Evolutionary conservation across 179 eudicot species (phyloP).

Genomic region (Dionaea muscipula): DNA sequence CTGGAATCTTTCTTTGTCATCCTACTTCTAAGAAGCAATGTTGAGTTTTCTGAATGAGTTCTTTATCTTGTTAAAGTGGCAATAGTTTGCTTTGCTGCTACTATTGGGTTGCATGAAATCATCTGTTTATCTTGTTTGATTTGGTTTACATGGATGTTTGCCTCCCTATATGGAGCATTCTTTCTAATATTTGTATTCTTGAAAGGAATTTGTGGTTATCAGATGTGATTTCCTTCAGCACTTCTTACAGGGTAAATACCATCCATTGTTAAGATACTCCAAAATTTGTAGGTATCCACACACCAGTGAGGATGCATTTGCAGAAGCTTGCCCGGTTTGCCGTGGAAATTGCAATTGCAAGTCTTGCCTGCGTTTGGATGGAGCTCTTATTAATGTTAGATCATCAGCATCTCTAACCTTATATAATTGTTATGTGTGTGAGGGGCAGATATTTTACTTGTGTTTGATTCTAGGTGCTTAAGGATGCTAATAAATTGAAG

Average conservation of each 20-base stretch:
- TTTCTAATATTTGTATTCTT: too few species aligned
- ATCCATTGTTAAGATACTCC: not conserved
- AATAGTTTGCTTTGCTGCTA: too few species aligned
- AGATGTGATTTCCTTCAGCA: not conserved
- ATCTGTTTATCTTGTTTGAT: too few species aligned
- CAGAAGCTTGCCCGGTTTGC: slow-evolving; percentile 54
- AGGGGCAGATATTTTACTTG: not conserved
- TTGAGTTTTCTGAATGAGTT: too few species aligned
- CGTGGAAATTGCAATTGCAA: slow-evolving; percentile 63
- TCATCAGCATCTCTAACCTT: not conserved
- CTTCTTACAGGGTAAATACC: not conserved
- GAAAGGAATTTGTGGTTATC: not conserved
- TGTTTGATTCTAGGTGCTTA: slow-evolving; percentile 12
- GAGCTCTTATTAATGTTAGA: not conserved
- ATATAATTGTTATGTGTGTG: not conserved
- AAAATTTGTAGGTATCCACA: slow-evolving; percentile 42
- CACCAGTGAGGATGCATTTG: slow-evolving; percentile 34
- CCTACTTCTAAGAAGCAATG: too few species aligned
- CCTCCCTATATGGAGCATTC: too few species aligned
- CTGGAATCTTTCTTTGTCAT: too few species aligned
- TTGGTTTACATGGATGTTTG: too few species aligned
- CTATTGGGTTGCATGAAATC: too few species aligned
- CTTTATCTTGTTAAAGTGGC: too few species aligned
- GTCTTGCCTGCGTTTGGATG: slow-evolving; percentile 45
- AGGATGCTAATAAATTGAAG: slow-evolving; percentile 2